Conservation (phyloP, 2,329 filamentous ascomycete genomes). For the Phaeomoniella chlamydospora region DNA sequence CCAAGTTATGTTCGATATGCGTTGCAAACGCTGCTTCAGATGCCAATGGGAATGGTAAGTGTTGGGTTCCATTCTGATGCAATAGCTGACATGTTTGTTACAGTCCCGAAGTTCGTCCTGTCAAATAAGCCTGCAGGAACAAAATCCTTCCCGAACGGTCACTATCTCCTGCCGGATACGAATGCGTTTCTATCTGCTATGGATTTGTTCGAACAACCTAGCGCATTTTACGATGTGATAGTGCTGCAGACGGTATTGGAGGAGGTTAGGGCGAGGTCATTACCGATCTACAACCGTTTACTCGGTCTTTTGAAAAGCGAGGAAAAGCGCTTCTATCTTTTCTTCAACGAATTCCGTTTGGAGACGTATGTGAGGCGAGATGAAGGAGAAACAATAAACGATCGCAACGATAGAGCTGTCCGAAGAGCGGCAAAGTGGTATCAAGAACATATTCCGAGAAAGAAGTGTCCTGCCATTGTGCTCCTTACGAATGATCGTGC, state of each 20-base stretch:
- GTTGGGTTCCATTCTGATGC: not conserved
- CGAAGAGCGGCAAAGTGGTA: conserved; percentile 84
- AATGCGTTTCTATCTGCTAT: conserved; percentile 92
- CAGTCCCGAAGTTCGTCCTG: conserved; percentile 71
- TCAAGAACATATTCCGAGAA: conserved; percentile 56
- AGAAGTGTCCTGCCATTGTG: conserved; percentile 59
- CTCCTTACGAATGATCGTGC: conserved; percentile 91
- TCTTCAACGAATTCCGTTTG: conserved; percentile 94
- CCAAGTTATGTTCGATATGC: conserved; percentile 69
- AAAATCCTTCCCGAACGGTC: conserved; percentile 66
- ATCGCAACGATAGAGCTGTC: conserved; percentile 88
- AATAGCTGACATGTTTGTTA: too few species aligned
- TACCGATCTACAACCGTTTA: conserved; percentile 88
- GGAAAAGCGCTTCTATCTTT: conserved; percentile 94
- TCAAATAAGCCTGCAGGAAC: conserved; percentile 80
- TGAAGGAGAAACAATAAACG: conserved; percentile 77
- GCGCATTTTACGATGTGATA: conserved; percentile 91
- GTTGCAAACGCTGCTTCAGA: conserved; percentile 60
- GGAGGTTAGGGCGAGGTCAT: conserved; percentile 82
- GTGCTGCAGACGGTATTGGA: conserved; percentile 92
- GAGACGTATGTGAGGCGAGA: conserved; percentile 75
- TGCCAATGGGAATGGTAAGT: conserved; percentile 60
- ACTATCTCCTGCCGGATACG: conserved; percentile 91
- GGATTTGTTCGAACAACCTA: conserved; percentile 89
- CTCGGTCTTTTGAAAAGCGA: conserved; percentile 86